Evolutionary conservation across 129 eudicot species (phyloP).

Genomic region (Escallonia rubra): DNA sequence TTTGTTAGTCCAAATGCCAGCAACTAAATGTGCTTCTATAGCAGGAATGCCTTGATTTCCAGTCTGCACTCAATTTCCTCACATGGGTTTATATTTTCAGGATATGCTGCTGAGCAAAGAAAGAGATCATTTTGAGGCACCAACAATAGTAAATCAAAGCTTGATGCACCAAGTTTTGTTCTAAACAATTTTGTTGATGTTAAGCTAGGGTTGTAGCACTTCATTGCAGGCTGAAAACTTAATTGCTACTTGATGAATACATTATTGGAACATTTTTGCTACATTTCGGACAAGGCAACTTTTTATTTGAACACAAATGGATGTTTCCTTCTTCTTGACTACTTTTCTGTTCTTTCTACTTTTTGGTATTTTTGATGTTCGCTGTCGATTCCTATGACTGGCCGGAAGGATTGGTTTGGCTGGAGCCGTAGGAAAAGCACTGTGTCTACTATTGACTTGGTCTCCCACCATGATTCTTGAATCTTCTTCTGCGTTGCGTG

Average conservation of each 20-base stretch:
- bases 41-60: too few species aligned
- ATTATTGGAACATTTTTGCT: conserved; percentile 13
- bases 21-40: too few species aligned
- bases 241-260: not conserved
- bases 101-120: not conserved
- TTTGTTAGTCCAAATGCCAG: too few species aligned
- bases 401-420: conserved; percentile 3
- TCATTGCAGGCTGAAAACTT: conserved; percentile 4
- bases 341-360: conserved; percentile 4
- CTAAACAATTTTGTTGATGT: conserved; percentile 3
- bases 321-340: conserved; percentile 30
- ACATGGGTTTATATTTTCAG: not conserved
- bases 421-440: conserved; percentile 16
- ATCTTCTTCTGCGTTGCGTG: not conserved
- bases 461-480: conserved; percentile 4
- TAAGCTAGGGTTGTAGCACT: conserved; percentile 1
- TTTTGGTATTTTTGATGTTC: conserved; percentile 9
- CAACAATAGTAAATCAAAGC: not conserved
- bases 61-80: too few species aligned
- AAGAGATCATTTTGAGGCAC: conserved; percentile 1
- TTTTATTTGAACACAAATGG: conserved; percentile 27
- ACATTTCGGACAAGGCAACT: conserved; percentile 29
- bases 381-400: conserved; percentile 5
- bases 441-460: conserved; percentile 1
- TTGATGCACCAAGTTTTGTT: conserved; percentile 10